Conservation (phyloP, 257 asterid species). For the Eustoma russellianum region DNA sequence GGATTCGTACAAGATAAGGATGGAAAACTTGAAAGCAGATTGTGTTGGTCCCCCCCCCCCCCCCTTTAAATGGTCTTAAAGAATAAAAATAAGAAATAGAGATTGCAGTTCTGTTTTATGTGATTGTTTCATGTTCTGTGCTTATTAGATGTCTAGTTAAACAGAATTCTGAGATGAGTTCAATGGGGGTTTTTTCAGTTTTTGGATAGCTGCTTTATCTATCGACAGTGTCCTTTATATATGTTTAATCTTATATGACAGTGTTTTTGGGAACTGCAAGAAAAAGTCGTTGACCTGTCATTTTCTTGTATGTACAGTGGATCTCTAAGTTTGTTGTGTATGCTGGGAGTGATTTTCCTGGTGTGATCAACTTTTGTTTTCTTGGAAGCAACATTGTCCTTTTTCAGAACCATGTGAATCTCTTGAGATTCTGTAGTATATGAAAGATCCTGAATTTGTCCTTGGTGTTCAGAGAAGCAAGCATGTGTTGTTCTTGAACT, state of each 20-base stretch:
- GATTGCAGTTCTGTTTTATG: background rate
- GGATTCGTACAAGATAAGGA: no score
- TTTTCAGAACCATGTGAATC: no score
- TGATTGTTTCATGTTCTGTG: no score
- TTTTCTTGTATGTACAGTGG: conserved; percentile 3
- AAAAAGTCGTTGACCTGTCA: conserved; percentile 1
- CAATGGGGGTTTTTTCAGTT: background rate
- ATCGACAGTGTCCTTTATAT: no score
- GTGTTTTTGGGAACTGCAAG: background rate
- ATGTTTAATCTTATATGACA: no score
- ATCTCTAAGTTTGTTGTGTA: background rate
- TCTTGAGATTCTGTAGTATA: background rate
- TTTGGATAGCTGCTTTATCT: background rate
- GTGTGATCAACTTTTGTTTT: no score
- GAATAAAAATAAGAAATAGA: no score
- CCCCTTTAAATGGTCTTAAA: no score
- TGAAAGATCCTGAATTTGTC: background rate
- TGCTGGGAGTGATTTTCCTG: background rate
- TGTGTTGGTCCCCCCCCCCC: background rate
- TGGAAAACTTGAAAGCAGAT: no score
- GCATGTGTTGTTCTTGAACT: background rate
- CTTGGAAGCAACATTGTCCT: no score
- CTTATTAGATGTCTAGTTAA: no score
- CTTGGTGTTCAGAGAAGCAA: background rate
- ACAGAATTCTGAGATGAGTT: background rate